These are phyloP conservation scores for Stagonosporopsis cucurbitacearum DNA, from an alignment of 2,329 filamentous ascomycete genomes.

Conservation along the genomic window DNA sequence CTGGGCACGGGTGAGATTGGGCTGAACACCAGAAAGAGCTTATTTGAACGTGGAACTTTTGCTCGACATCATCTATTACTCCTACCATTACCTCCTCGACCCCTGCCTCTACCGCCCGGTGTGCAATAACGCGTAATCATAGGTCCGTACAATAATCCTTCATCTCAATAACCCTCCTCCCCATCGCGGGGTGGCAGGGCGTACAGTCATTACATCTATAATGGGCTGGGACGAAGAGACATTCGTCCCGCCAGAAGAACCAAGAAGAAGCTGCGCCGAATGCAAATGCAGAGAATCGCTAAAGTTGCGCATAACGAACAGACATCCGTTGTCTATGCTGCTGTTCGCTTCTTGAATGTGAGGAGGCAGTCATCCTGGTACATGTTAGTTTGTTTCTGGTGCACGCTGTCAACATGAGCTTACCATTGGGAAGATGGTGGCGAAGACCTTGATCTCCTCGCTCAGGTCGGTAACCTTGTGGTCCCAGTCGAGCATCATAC, in stretches of 20 bases:
- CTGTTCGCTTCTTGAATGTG: conserved; percentile 63
- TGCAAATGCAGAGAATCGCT: conserved; percentile 37
- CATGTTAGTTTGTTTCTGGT: conserved; percentile 23
- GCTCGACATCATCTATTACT: conserved; percentile 8
- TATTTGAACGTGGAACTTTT: conserved; percentile 15
- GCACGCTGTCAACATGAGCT: conserved; percentile 43
- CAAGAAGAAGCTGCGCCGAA: conserved; percentile 25
- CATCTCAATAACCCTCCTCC: conserved; percentile 21
- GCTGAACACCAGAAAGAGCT: not conserved
- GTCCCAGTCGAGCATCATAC: conserved; percentile 85
- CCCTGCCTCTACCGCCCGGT: conserved; percentile 19
- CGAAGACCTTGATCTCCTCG: conserved; percentile 98
- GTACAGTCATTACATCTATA: conserved; percentile 41
- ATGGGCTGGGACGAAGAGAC: conserved; percentile 20
- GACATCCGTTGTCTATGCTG: conserved; percentile 24
- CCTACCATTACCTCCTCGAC: conserved; percentile 17
- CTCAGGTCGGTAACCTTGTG: conserved; percentile 83
- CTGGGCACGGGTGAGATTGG: not conserved
- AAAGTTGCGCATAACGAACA: conserved; percentile 30
- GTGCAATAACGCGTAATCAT: conserved; percentile 17
- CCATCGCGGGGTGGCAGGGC: conserved; percentile 21
- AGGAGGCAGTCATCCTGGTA: conserved; percentile 81
- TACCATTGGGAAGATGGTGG: conserved; percentile 96
- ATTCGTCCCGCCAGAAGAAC: conserved; percentile 26
- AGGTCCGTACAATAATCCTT: conserved; percentile 11